Evolutionary conservation across 768 basidiomycete species (phyloP).

Genomic region (Termitomyces sp.): DNA sequence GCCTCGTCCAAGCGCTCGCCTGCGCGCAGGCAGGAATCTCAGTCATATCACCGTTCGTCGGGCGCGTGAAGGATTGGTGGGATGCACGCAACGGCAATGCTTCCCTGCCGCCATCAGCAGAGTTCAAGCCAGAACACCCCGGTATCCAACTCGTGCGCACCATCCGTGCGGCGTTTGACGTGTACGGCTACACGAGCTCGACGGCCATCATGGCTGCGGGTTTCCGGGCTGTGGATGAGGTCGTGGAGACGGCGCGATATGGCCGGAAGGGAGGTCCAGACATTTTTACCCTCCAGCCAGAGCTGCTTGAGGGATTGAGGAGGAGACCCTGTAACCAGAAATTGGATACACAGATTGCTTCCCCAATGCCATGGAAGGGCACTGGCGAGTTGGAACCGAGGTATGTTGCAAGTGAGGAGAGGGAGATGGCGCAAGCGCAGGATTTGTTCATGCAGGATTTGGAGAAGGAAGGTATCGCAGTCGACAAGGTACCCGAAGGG

Average conservation of each 20-base stretch:
- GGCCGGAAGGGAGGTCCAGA: constrained; percentile 23
- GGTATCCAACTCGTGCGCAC: constrained; percentile 24
- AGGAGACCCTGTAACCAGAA: neutral
- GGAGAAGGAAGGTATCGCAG: constrained; percentile 20
- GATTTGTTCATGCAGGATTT: constrained; percentile 18
- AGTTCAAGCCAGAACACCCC: constrained; percentile 21
- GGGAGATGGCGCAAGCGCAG: neutral
- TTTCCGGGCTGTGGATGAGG: constrained; percentile 25
- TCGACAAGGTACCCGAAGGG: constrained; percentile 30
- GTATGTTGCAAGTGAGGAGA: neutral
- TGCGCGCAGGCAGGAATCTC: constrained; percentile 29
- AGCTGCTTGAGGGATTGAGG: constrained; percentile 23
- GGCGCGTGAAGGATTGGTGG: constrained; percentile 36
- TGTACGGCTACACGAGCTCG: constrained; percentile 18
- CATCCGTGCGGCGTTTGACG: constrained; percentile 20
- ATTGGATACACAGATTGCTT: too few species aligned
- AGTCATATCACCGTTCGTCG: constrained; percentile 31
- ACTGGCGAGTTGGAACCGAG: neutral
- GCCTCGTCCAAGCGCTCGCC: constrained; percentile 27
- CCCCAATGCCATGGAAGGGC: too few species aligned
- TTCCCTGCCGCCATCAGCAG: too few species aligned
- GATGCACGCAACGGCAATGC: constrained; percentile 10
- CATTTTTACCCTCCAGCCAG: constrained; percentile 28
- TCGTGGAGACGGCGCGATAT: constrained; percentile 22
- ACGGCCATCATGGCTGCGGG: constrained; percentile 32